phyloP scores from a whole-genome alignment of 2,329 filamentous ascomycete genomes.

The Nakataea oryzae region DNA sequence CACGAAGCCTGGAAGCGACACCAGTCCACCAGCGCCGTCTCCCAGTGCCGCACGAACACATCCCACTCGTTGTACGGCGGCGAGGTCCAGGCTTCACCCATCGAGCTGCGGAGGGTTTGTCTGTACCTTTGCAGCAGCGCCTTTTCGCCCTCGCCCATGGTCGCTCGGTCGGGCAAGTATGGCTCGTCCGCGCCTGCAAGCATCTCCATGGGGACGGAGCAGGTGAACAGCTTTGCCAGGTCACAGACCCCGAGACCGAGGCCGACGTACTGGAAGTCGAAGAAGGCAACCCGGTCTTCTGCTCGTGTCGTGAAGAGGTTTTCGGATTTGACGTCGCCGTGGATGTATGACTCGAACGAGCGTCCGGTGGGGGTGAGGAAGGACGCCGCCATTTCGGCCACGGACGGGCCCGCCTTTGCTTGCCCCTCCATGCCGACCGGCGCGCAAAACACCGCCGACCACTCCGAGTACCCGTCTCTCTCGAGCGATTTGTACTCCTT shows the following conservation, averaged over 20 bases:
- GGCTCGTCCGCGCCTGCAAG: slow-evolving; percentile 21
- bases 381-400: slow-evolving; percentile 39
- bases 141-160: neutral
- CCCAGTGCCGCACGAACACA: slow-evolving; percentile 49
- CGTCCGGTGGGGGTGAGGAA: slow-evolving; percentile 35
- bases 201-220: slow-evolving; percentile 47
- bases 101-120: neutral
- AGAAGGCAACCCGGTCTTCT: slow-evolving; percentile 48
- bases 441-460: slow-evolving; percentile 38
- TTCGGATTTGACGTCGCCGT: slow-evolving; percentile 61
- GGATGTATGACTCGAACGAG: slow-evolving; percentile 45
- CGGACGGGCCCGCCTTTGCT: neutral
- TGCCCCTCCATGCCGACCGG: slow-evolving; percentile 10
- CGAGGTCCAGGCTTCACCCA: slow-evolving; percentile 24
- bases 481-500: slow-evolving; percentile 42
- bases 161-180: neutral
- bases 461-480: slow-evolving; percentile 38
- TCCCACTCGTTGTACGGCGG: slow-evolving; percentile 48
- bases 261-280: slow-evolving; percentile 61
- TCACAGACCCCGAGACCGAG: slow-evolving; percentile 55
- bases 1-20: slow-evolving; percentile 49
- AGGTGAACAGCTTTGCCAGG: slow-evolving; percentile 57
- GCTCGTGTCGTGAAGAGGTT: slow-evolving; percentile 48
- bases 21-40: slow-evolving; percentile 59
- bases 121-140: neutral